These are phyloP conservation scores for Tieghemiomyces parasiticus DNA, from an alignment of 192 early-diverging fungal species.

Conservation along the genomic window DNA sequence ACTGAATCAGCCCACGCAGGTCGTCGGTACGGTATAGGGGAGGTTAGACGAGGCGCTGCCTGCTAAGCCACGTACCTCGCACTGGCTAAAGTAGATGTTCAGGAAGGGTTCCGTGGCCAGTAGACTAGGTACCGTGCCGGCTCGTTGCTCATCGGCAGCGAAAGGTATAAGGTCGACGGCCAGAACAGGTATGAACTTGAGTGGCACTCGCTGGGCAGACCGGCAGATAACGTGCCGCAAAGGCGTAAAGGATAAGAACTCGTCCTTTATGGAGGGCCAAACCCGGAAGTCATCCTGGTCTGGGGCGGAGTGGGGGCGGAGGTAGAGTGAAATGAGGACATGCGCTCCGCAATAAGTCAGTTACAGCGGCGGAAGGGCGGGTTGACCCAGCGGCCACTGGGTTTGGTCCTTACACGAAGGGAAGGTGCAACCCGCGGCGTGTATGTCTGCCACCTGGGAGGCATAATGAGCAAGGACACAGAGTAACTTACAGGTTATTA, in stretches of 20 bases:
- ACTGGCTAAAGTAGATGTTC: conserved; percentile 66
- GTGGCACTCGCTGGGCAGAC: background rate
- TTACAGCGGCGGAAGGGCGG: background rate
- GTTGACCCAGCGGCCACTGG: background rate
- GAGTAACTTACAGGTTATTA: background rate
- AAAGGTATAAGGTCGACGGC: background rate
- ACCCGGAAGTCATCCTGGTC: conserved; percentile 7
- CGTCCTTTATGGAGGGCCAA: conserved; percentile 10
- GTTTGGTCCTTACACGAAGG: background rate
- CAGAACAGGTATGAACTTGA: background rate
- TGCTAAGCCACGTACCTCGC: conserved; percentile 40
- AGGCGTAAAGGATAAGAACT: background rate
- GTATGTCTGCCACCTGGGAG: background rate
- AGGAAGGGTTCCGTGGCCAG: conserved; percentile 36
- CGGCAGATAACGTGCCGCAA: background rate
- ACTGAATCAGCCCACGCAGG: too few relatives aligned
- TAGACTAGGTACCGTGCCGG: background rate
- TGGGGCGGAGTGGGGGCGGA: background rate
- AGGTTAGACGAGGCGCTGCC: background rate
- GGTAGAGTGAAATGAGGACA: background rate
- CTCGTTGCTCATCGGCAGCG: background rate
- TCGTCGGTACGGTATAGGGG: too few relatives aligned
- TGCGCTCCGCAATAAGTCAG: background rate
- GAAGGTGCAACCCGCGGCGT: too few relatives aligned
- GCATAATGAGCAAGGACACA: background rate